phyloP scores from a whole-genome alignment of 2,329 filamentous ascomycete species.

The Penicillium janthinellum region DNA sequence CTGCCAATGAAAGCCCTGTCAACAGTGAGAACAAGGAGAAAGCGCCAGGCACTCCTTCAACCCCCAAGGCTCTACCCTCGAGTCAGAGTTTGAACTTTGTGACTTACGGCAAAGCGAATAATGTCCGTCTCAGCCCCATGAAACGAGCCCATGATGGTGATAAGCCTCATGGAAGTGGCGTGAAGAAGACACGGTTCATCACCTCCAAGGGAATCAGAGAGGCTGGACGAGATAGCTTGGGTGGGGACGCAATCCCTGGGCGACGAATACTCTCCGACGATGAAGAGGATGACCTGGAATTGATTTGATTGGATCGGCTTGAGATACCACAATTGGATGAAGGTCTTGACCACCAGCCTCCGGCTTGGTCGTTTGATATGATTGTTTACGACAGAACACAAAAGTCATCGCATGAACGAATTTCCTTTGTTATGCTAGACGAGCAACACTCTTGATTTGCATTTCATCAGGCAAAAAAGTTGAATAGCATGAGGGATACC shows the following conservation, averaged over 20 bases:
- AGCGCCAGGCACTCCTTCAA: slow-evolving; percentile 10
- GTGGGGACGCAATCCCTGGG: slow-evolving; percentile 40
- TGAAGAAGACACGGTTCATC: slow-evolving; percentile 75
- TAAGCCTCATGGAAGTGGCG: slow-evolving; percentile 35
- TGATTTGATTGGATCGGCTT: slow-evolving; percentile 34
- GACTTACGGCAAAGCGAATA: slow-evolving; percentile 38
- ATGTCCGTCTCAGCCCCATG: slow-evolving; percentile 45
- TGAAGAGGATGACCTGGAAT: slow-evolving; percentile 54
- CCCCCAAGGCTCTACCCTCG: slow-evolving; percentile 12
- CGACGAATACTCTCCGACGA: slow-evolving; percentile 43
- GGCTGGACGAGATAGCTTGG: slow-evolving; percentile 73
- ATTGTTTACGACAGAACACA: slow-evolving; percentile 21
- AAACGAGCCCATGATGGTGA: slow-evolving; percentile 42
- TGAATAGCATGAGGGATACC: neutral
- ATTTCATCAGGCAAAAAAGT: neutral
- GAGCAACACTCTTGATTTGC: neutral
- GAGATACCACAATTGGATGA: neutral
- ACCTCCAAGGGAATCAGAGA: slow-evolving; percentile 76
- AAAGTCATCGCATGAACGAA: slow-evolving; percentile 12
- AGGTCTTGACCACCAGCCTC: neutral
- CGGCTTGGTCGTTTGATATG: neutral
- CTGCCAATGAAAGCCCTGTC: slow-evolving; percentile 25
- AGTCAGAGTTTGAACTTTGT: slow-evolving; percentile 27
- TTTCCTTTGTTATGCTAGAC: slow-evolving; percentile 5
- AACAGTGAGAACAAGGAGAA: slow-evolving; percentile 12